Conservation (phyloP, 305 asterid genomes). For the Rubia balearica region DNA sequence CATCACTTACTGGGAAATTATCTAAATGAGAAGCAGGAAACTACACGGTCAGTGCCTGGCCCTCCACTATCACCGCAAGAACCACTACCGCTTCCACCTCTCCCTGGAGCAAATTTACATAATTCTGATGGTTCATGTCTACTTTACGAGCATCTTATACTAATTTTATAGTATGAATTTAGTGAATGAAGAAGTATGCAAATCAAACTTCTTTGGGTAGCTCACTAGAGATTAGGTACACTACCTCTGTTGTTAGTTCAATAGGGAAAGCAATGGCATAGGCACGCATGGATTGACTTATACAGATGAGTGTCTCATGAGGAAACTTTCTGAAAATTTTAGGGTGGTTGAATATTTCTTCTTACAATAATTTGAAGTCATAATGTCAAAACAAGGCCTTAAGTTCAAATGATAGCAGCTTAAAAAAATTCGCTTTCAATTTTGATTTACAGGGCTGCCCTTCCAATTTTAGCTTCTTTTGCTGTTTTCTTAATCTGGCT, state of each 20-base stretch:
- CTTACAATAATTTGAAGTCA: not conserved
- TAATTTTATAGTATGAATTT: not conserved
- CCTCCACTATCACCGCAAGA: no score
- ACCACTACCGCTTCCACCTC: not conserved
- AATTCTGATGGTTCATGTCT: not conserved
- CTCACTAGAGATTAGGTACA: not conserved
- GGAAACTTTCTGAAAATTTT: not conserved
- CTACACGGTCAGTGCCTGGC: no score
- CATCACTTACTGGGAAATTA: no score
- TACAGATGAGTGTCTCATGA: not conserved
- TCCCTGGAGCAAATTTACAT: not conserved
- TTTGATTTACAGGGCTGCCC: not conserved
- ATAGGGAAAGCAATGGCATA: not conserved
- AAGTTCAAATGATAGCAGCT: not conserved
- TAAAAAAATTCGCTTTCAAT: not conserved
- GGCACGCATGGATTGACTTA: not conserved
- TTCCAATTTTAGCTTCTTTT: not conserved
- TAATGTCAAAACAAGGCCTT: not conserved
- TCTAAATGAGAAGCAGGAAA: no score
- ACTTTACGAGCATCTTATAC: not conserved
- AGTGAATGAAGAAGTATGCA: not conserved
- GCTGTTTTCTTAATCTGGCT: not conserved
- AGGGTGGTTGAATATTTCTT: not conserved
- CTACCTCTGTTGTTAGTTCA: not conserved
- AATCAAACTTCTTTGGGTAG: not conserved